Conservation (phyloP, 768 basidiomycete species). For the Dendrothele bispora region DNA sequence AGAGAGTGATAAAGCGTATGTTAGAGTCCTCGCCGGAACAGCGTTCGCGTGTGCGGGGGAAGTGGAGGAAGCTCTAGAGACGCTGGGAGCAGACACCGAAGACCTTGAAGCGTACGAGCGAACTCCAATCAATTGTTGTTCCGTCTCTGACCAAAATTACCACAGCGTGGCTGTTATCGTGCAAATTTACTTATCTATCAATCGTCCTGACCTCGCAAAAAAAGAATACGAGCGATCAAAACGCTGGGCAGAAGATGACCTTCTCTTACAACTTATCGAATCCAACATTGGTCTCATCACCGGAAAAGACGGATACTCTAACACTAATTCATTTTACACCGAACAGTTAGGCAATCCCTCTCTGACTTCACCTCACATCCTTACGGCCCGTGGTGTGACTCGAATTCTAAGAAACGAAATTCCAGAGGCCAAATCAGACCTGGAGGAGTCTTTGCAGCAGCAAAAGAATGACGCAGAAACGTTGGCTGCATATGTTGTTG, state of each 20-base stretch:
- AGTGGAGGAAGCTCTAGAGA: constrained; percentile 90
- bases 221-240: constrained; percentile 84
- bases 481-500: constrained; percentile 66
- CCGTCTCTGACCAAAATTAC: background rate
- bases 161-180: constrained; percentile 76
- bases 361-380: constrained; percentile 67
- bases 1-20: constrained; percentile 70
- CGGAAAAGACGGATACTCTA: constrained; percentile 66
- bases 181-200: constrained; percentile 89
- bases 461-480: constrained; percentile 63
- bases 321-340: constrained; percentile 65
- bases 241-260: constrained; percentile 85
- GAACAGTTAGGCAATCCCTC: constrained; percentile 85
- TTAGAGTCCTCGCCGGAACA: constrained; percentile 81
- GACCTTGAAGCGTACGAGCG: constrained; percentile 84
- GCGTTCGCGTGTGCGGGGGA: constrained; percentile 85
- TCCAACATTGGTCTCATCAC: constrained; percentile 76
- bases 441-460: constrained; percentile 72
- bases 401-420: constrained; percentile 78
- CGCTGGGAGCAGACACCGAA: constrained; percentile 70
- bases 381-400: constrained; percentile 78
- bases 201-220: constrained; percentile 83
- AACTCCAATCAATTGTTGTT: background rate
- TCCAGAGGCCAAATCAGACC: constrained; percentile 73
- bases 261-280: constrained; percentile 88